Evolutionary conservation across 176 grass and related monocot species (phyloP), one percentile per base, ranked within the genome.

Genomic region (Zizania latifolia): DNA sequence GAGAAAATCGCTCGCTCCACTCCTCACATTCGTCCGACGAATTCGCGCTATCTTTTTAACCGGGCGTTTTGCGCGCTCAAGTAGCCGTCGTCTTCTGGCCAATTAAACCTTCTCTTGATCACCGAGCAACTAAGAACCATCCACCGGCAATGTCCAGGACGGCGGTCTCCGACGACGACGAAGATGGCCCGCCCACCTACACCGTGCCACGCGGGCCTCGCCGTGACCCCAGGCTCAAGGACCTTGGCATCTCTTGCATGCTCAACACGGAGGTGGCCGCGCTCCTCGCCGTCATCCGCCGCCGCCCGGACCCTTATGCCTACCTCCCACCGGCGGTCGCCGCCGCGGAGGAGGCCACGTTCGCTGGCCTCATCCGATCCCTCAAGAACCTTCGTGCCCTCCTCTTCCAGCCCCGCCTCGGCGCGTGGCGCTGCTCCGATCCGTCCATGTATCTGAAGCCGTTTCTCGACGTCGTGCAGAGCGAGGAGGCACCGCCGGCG

Each of bases 201-300:
- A 80, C 35, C 23, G 54, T 40, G 29, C 39, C 51, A 16, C 69
- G 62, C 9, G 70, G 60, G 3, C 70, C 62, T n/a, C 77, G 81
- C 4, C 87, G 68, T 41, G 87, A 81, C 77, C 79, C 84, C 15
- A 70, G 83, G 3, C 80, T 85, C 70, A 92, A 87, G 74, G 88
- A 98, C 75, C 84, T 94, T 0, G 88, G 86, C 75, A 88, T 98
- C 81, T 98, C 91, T 6, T 98, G 91, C 91, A 98, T 98, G 88
- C 94, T 98, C 81, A 98, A 98, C 81, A 91, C 86, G 4, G 94
- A 98, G 82, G 89, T 94, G 10, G 89, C 88, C 9, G 86, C 89
- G 57, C 78, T 98, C 57, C 85, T 98, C 19, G 91, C 91, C 45
- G 91, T 94, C 28, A 94, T 98, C 74, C 94, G 94, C 3, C 94